These are phyloP conservation scores for Sphagnum fallax DNA, from an alignment of 228 moss, liverwort and hornwort species.

Conservation along the genomic window DNA sequence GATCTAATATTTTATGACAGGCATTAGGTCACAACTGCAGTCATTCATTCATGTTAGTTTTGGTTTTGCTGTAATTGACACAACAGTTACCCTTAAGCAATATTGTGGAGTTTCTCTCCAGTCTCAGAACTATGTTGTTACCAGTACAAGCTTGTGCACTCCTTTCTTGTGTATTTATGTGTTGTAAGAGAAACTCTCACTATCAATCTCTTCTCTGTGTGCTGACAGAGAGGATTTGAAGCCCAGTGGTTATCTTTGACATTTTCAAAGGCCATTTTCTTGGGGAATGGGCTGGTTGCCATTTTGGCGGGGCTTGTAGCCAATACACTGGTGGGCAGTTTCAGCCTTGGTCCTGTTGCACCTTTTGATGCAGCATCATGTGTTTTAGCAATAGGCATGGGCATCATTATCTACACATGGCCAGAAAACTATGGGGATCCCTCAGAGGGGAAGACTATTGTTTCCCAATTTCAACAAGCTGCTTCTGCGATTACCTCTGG, in stretches of 20 bases:
- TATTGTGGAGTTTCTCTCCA: no score
- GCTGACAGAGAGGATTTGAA: slow-evolving; percentile 38
- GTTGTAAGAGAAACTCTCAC: no score
- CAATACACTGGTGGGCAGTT: slow-evolving; percentile 30
- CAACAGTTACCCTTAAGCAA: no score
- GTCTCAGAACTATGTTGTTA: no score
- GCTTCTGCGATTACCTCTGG: slow-evolving; percentile 44
- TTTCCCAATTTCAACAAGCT: slow-evolving; percentile 36
- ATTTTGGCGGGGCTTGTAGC: slow-evolving; percentile 47
- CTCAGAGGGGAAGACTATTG: slow-evolving; percentile 38
- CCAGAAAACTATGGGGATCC: slow-evolving; percentile 47
- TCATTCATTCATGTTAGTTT: no score
- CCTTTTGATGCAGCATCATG: slow-evolving; percentile 52
- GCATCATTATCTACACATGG: slow-evolving; percentile 40
- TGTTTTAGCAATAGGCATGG: slow-evolving; percentile 37
- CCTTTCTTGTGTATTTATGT: no score
- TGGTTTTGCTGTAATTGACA: no score
- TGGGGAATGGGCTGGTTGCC: slow-evolving; percentile 50
- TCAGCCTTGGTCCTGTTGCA: slow-evolving; percentile 43
- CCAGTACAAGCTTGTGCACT: no score
- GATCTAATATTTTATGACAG: no score
- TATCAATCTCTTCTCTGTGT: no score
- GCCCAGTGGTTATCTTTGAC: slow-evolving; percentile 52
- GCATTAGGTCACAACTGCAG: no score
- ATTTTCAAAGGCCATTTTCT: slow-evolving; percentile 51